Evolutionary conservation across 2,329 filamentous ascomycete genomes (phyloP).

Genomic region (Colletotrichum gloeosporioides): DNA sequence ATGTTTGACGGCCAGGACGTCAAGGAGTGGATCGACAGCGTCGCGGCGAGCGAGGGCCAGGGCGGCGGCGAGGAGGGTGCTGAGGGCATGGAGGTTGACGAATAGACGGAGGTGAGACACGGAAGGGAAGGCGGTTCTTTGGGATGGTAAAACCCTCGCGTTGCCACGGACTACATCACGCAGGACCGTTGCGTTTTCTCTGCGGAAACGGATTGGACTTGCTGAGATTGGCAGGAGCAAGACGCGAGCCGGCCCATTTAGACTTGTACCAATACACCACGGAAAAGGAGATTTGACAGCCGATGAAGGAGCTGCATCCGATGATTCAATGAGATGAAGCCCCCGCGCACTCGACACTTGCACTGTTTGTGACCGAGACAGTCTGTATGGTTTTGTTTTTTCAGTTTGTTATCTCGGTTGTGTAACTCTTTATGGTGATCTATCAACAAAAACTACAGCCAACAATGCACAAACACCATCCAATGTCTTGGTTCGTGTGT

Average conservation of each 20-base stretch:
- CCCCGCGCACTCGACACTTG: neutral
- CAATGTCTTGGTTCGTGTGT: neutral
- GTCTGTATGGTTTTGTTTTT: neutral
- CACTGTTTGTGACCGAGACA: neutral
- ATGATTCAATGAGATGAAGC: neutral
- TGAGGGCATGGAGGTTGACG: constrained; percentile 40
- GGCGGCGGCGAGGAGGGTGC: constrained; percentile 45
- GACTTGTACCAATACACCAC: constrained; percentile 20
- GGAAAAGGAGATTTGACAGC: constrained; percentile 14
- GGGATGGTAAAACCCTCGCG: neutral
- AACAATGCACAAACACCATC: constrained; percentile 1
- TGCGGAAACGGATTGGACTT: neutral
- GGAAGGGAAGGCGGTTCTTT: neutral
- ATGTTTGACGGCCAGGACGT: constrained; percentile 90
- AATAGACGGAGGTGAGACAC: neutral
- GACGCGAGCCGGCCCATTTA: constrained; percentile 10
- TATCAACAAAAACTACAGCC: constrained; percentile 4
- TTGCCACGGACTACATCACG: neutral
- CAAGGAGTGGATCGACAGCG: constrained; percentile 82
- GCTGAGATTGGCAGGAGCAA: neutral
- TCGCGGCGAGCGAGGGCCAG: constrained; percentile 56
- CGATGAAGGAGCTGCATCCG: constrained; percentile 11
- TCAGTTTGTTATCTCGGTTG: constrained; percentile 1
- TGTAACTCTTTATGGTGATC: constrained; percentile 15
- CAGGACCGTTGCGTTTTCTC: neutral